These are phyloP conservation scores for Chloris gayana DNA, from an alignment of 176 grass and related monocot species.

Conservation along the genomic window DNA sequence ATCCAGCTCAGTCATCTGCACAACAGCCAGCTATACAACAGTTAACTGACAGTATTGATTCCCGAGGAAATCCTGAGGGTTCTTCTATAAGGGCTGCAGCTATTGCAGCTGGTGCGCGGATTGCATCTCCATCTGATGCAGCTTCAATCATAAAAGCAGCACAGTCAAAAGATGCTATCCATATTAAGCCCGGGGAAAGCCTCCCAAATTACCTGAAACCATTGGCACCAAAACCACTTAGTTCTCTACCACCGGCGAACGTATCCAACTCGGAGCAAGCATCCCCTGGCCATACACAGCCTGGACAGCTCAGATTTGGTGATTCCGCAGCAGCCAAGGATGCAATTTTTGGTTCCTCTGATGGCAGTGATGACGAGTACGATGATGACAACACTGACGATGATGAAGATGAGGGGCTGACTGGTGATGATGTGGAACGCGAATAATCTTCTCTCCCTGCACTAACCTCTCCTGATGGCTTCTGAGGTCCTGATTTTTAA, in stretches of 20 bases:
- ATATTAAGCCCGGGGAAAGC: slow-evolving; percentile 54
- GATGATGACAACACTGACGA: slow-evolving; percentile 41
- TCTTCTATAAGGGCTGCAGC: slow-evolving; percentile 62
- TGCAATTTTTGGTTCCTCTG: slow-evolving; percentile 51
- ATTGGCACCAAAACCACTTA: slow-evolving; percentile 38
- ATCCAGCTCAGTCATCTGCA: slow-evolving; percentile 33
- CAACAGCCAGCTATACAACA: slow-evolving; percentile 24
- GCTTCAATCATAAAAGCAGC: slow-evolving; percentile 66
- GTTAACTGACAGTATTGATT: slow-evolving; percentile 13
- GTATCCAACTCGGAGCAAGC: slow-evolving; percentile 30
- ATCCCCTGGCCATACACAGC: slow-evolving; percentile 19
- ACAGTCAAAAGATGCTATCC: slow-evolving; percentile 51
- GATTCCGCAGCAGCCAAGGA: slow-evolving; percentile 46
- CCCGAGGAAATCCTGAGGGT: slow-evolving; percentile 28
- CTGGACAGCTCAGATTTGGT: slow-evolving; percentile 24
- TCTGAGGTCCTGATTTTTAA: slow-evolving; percentile 52
- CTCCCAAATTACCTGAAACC: slow-evolving; percentile 46
- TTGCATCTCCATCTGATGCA: slow-evolving; percentile 57
- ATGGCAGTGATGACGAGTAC: slow-evolving; percentile 42
- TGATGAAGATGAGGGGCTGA: slow-evolving; percentile 32
- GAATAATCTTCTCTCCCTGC: slow-evolving; percentile 38
- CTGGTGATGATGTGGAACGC: slow-evolving; percentile 34
- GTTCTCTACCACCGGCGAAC: slow-evolving; percentile 5
- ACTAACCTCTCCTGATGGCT: slow-evolving; percentile 49
- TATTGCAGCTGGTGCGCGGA: slow-evolving; percentile 59